Percentiles rank a stretch among this genome's conserved stretches.
phyloP scores from a whole-genome alignment of 129 eudicot species.

The Silybum marianum region DNA sequence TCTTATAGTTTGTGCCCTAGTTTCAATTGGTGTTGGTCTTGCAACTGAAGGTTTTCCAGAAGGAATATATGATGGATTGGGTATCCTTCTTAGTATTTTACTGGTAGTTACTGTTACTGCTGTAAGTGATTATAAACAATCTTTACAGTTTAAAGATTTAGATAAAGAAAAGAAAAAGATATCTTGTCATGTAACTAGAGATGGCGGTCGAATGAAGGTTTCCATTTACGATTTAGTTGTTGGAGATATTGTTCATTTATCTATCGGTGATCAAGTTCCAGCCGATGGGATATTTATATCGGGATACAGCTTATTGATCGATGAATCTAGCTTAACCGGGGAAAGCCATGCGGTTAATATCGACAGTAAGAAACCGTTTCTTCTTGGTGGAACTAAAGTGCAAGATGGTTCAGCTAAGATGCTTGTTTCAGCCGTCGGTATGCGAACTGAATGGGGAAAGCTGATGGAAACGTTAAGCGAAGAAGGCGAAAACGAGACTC shows the following conservation, averaged over 20 bases:
- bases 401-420: conserved; percentile 91
- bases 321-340: conserved; percentile 89
- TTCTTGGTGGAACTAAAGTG: conserved; percentile 84
- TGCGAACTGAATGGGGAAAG: conserved; percentile 98
- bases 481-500: conserved; percentile 94
- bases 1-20: conserved; percentile 87
- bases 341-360: conserved; percentile 69
- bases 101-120: conserved; percentile 86
- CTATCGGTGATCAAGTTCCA: conserved; percentile 85
- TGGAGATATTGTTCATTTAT: conserved; percentile 83
- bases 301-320: conserved; percentile 72
- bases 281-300: conserved; percentile 91
- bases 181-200: conserved; percentile 74
- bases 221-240: conserved; percentile 83
- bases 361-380: conserved; percentile 63
- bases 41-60: conserved; percentile 86
- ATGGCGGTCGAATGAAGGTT: conserved; percentile 72
- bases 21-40: conserved; percentile 84
- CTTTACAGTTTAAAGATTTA: conserved; percentile 81
- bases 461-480: conserved; percentile 85
- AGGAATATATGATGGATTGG: conserved; percentile 86
- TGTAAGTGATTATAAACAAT: conserved; percentile 83
- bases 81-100: conserved; percentile 72
- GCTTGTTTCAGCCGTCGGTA: conserved; percentile 95
- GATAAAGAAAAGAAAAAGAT: conserved; percentile 95